Percentiles rank a stretch among this genome's conserved stretches.
These are phyloP conservation scores for Castanea crenata DNA, from an alignment of 306 rosid species.

Conservation along the genomic window DNA sequence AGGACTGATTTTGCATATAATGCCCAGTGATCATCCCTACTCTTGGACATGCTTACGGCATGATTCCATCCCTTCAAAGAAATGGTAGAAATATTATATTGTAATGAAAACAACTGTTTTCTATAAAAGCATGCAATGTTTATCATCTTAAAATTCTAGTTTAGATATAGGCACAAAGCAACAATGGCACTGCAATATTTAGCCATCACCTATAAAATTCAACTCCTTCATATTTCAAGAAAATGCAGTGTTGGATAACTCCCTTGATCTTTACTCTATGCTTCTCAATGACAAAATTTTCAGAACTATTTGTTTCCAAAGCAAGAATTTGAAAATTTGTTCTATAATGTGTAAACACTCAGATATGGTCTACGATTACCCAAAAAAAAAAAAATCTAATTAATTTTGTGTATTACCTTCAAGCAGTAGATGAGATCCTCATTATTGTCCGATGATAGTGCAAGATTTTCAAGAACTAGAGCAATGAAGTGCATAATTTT, in stretches of 20 bases:
- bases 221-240: not conserved
- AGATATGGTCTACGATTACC: not conserved
- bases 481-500: conserved; percentile 78
- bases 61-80: conserved; percentile 82
- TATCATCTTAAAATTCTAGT: conserved; percentile 7
- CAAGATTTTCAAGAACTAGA: conserved; percentile 84
- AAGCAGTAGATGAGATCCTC: conserved; percentile 83
- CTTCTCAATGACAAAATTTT: not conserved
- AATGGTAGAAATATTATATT: conserved; percentile 26
- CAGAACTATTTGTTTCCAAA: not conserved
- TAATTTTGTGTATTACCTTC: conserved; percentile 56
- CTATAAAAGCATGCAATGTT: conserved; percentile 6
- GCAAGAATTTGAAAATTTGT: not conserved
- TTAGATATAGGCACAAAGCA: conserved; percentile 17
- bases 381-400: not conserved
- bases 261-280: not conserved
- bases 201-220: not conserved
- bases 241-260: not conserved
- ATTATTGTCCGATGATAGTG: conserved; percentile 79
- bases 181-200: conserved; percentile 3
- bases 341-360: not conserved
- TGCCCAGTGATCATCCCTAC: conserved; percentile 73
- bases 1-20: conserved; percentile 87
- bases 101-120: conserved; percentile 7
- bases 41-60: conserved; percentile 63